A percentile compares a stretch with the other conserved stretches of the same genome.
Conservation (phyloP, 177 flowering plant genomes). For the Vitis hybrid region DNA sequence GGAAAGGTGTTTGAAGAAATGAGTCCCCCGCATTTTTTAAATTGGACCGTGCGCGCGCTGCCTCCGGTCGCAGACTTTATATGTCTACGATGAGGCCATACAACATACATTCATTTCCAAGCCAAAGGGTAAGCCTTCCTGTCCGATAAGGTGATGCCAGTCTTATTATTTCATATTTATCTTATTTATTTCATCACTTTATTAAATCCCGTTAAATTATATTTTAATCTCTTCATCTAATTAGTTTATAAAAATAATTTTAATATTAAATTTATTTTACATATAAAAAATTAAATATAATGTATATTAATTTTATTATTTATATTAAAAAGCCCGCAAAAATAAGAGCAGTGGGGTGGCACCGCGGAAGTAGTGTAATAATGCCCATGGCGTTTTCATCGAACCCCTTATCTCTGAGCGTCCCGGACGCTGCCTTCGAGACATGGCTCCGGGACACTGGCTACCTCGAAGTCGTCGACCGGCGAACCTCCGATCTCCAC, state of each 20-base stretch:
- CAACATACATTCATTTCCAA: too few species aligned
- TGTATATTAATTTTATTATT: too few species aligned
- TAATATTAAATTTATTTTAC: too few species aligned
- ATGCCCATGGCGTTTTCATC: constrained; percentile 53
- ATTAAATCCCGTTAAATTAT: too few species aligned
- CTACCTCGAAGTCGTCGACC: constrained; percentile 88
- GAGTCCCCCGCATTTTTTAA: constrained; percentile 21
- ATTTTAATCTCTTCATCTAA: too few species aligned
- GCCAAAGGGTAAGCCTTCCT: too few species aligned
- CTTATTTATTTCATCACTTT: too few species aligned
- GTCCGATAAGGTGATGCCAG: too few species aligned
- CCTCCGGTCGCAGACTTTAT: not conserved
- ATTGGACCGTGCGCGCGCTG: too few species aligned
- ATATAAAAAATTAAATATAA: too few species aligned
- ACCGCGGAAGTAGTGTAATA: not conserved
- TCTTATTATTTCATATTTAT: too few species aligned
- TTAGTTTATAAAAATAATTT: too few species aligned
- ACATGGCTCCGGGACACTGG: constrained; percentile 91
- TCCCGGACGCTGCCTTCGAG: constrained; percentile 80
- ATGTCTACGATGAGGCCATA: not conserved
- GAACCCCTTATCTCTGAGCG: constrained; percentile 85
- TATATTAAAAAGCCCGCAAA: not conserved
- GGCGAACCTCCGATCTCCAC: constrained; percentile 43
- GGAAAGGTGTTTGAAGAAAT: constrained; percentile 50
- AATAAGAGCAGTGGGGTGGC: not conserved